A percentile compares a stretch with the other conserved stretches of the same genome.
These are phyloP conservation scores for Termitomyces sp. DNA, from an alignment of 1,284 basidiomycete genomes.

Conservation along the genomic window DNA sequence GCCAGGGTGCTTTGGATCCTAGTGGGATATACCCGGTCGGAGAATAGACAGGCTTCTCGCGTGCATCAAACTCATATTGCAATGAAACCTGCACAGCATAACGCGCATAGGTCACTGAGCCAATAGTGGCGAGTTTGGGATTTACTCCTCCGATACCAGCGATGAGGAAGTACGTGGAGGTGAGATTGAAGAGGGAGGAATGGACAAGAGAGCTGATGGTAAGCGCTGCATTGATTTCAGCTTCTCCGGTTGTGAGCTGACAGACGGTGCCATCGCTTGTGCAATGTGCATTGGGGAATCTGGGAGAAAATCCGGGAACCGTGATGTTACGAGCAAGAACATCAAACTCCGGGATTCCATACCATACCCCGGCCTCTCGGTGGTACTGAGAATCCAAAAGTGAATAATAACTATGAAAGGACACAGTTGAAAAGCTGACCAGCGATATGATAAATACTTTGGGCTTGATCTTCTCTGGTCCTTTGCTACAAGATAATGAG, in stretches of 20 bases:
- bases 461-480: constrained; percentile 3
- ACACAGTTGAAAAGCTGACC: neutral
- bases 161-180: constrained; percentile 11
- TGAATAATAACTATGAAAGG: neutral
- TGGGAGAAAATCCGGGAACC: constrained; percentile 4
- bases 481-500: neutral
- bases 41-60: constrained; percentile 10
- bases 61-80: constrained; percentile 14
- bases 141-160: constrained; percentile 11
- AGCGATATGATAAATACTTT: constrained; percentile 8
- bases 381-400: constrained; percentile 1
- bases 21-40: constrained; percentile 13
- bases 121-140: constrained; percentile 12
- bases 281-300: constrained; percentile 12
- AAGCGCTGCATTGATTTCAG: constrained; percentile 14
- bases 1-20: constrained; percentile 6
- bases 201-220: constrained; percentile 10
- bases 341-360: constrained; percentile 9
- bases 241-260: constrained; percentile 12
- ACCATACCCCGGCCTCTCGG: constrained; percentile 8
- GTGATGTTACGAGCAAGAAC: constrained; percentile 11
- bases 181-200: constrained; percentile 12
- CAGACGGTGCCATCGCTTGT: constrained; percentile 7
- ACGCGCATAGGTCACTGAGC: constrained; percentile 12
- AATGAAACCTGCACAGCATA: constrained; percentile 11